Evolutionary conservation across 2,329 filamentous ascomycete genomes (phyloP).

Genomic region (Fonsecaea pedrosoi): DNA sequence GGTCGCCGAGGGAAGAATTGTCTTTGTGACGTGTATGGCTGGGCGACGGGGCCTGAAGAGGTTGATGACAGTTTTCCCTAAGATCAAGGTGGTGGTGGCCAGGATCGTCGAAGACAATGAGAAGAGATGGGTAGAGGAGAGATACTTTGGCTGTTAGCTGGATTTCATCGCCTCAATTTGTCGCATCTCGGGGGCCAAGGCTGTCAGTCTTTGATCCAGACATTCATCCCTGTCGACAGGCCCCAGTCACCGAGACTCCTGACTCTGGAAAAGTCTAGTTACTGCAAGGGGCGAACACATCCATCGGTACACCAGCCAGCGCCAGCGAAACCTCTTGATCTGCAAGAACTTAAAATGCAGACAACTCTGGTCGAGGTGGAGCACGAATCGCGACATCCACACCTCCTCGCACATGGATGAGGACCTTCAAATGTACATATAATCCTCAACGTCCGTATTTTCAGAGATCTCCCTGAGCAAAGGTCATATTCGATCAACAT

Average conservation of each 20-base stretch:
- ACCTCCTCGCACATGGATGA: background rate
- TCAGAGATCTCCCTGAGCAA: background rate
- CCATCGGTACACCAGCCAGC: background rate
- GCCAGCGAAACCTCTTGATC: background rate
- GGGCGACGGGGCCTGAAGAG: conserved; percentile 83
- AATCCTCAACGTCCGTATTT: background rate
- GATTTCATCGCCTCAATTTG: background rate
- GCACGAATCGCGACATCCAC: background rate
- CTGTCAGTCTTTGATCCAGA: background rate
- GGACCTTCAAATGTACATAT: conserved; percentile 3
- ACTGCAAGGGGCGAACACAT: background rate
- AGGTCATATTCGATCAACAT: background rate
- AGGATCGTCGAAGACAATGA: conserved; percentile 82
- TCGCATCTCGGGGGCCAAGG: background rate
- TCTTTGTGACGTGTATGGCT: conserved; percentile 91
- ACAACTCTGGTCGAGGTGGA: background rate
- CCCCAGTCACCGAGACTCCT: background rate
- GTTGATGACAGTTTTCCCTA: conserved; percentile 85
- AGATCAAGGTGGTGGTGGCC: conserved; percentile 84
- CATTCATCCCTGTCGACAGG: background rate
- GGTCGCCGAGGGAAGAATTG: conserved; percentile 80
- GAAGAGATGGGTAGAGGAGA: conserved; percentile 85
- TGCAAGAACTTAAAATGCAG: background rate
- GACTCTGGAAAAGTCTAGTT: background rate
- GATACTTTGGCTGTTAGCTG: conserved; percentile 81